A percentile compares a stretch with the other conserved stretches of the same genome.
phyloP scores from a whole-genome alignment of 202 grass and related monocot species.

The Schoenoplectus triqueter region DNA sequence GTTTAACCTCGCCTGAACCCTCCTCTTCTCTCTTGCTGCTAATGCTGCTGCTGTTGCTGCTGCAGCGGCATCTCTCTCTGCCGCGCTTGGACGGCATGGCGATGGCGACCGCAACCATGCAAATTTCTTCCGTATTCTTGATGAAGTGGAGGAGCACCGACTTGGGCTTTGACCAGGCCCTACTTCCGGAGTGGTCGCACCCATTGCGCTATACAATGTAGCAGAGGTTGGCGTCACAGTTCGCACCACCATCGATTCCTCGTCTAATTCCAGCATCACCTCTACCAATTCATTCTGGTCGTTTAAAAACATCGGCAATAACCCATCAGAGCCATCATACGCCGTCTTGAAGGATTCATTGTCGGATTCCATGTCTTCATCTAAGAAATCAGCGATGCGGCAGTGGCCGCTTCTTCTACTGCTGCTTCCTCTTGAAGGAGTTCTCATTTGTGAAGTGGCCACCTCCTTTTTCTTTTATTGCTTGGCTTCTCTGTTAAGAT shows the following conservation, averaged over 20 bases:
- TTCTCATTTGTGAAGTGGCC: constrained; percentile 50
- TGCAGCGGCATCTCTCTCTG: constrained; percentile 41
- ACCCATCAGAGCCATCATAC: constrained; percentile 45
- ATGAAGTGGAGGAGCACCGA: constrained; percentile 87
- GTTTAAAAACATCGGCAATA: constrained; percentile 81
- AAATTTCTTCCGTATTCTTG: constrained; percentile 84
- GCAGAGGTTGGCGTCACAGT: constrained; percentile 83
- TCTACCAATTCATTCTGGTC: constrained; percentile 95
- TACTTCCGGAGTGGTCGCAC: constrained; percentile 39
- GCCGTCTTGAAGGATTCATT: constrained; percentile 70
- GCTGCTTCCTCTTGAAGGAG: constrained; percentile 65
- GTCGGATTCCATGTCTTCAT: constrained; percentile 76
- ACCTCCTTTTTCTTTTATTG: constrained; percentile 22
- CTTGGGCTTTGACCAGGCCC: constrained; percentile 51
- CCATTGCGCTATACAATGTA: constrained; percentile 44
- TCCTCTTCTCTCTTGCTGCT: constrained; percentile 69
- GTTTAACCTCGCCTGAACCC: constrained; percentile 68
- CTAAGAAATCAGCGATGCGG: constrained; percentile 75
- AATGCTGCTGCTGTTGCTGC: constrained; percentile 60
- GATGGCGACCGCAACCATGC: constrained; percentile 84
- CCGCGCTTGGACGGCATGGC: constrained; percentile 40
- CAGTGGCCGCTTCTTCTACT: constrained; percentile 59
- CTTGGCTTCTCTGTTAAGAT: constrained; percentile 24
- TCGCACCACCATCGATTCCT: constrained; percentile 97
- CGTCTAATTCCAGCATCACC: constrained; percentile 99